Conservation (phyloP, 108 stramenopile species). For the Hondaea fermentalgiana region DNA sequence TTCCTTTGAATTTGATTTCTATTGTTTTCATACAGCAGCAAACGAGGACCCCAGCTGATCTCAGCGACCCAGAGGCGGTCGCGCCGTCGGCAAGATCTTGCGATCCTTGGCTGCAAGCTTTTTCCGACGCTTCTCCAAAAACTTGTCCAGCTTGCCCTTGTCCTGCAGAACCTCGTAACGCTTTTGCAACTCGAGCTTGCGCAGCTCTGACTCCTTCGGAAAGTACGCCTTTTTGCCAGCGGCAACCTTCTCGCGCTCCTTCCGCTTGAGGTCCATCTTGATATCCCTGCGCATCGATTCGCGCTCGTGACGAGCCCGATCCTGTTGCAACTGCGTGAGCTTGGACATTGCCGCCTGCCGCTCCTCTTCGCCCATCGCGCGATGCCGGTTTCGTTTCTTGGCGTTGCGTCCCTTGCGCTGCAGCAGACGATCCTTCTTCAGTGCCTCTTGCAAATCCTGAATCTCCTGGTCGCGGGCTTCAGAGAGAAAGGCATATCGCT, state of each 20-base stretch:
- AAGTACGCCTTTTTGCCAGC: background rate
- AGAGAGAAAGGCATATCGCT: background rate
- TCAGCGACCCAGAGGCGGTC: background rate
- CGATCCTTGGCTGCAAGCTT: background rate
- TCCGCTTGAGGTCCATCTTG: background rate
- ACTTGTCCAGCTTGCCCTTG: conserved; percentile 14
- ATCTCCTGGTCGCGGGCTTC: background rate
- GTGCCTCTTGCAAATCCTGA: background rate
- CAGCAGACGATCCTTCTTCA: background rate
- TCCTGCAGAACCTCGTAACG: background rate
- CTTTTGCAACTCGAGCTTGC: background rate
- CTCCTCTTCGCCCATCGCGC: background rate
- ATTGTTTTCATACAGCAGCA: no score
- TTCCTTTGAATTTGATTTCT: no score
- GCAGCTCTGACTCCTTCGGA: background rate
- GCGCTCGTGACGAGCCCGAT: background rate
- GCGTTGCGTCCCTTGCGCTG: background rate
- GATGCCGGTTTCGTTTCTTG: background rate
- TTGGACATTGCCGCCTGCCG: background rate
- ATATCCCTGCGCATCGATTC: background rate
- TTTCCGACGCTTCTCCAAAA: background rate
- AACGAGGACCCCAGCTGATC: no score
- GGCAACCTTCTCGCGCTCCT: background rate
- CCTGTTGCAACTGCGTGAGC: background rate
- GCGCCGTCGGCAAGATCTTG: background rate